Evolutionary conservation across 2,329 filamentous ascomycete species (phyloP).

Genomic region (Colletotrichum gloeosporioides): DNA sequence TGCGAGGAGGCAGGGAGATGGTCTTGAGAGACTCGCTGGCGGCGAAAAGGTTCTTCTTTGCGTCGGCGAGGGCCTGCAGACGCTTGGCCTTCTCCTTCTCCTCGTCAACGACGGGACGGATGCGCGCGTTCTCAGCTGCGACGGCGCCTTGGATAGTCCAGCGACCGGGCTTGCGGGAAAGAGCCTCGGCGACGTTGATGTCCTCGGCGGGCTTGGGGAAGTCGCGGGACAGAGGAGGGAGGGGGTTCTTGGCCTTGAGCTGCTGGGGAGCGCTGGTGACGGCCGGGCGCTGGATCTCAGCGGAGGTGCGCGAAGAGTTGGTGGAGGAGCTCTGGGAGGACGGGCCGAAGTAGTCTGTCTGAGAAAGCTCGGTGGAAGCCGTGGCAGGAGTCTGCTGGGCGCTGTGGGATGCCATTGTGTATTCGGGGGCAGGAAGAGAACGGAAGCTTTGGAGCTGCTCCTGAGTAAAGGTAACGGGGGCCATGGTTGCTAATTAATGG

Average conservation of each 20-base stretch:
- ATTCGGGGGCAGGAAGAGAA: constrained; percentile 24
- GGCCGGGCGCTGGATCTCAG: constrained; percentile 4
- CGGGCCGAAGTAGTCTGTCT: constrained; percentile 9
- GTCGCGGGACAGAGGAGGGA: constrained; percentile 38
- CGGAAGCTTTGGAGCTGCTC: constrained; percentile 27
- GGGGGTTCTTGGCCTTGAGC: constrained; percentile 30
- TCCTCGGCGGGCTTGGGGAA: constrained; percentile 47
- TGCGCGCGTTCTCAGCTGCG: constrained; percentile 30
- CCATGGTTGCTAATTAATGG: constrained; percentile 8
- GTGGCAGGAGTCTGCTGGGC: not conserved
- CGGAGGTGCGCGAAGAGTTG: constrained; percentile 17
- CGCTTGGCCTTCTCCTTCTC: constrained; percentile 37
- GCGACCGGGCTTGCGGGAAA: constrained; percentile 47
- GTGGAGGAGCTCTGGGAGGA: constrained; percentile 5
- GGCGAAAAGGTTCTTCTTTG: constrained; percentile 52
- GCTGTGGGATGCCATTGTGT: constrained; percentile 11
- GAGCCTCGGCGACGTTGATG: constrained; percentile 46
- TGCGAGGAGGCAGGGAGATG: not conserved
- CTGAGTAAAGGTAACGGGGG: constrained; percentile 6
- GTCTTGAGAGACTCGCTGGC: constrained; percentile 31
- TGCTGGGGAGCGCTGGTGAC: not conserved
- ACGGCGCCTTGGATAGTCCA: constrained; percentile 45
- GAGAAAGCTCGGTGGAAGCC: constrained; percentile 10
- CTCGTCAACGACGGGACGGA: constrained; percentile 29
- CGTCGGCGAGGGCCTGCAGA: constrained; percentile 46